Conservation (phyloP, 768 basidiomycete genomes). For the Flagelloscypha sp. region DNA sequence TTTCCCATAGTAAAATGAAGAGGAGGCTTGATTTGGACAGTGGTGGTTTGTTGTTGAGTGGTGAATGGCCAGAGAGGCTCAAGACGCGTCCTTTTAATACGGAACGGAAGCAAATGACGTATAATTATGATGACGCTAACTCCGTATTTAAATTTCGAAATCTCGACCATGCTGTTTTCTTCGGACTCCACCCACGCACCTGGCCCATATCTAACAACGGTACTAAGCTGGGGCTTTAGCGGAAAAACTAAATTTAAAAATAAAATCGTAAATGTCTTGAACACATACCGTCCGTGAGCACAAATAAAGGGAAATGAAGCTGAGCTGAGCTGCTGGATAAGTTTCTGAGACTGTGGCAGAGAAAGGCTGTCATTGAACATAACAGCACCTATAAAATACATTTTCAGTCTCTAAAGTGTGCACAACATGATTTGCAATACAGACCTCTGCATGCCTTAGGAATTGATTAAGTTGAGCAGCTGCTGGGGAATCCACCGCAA, state of each 20-base stretch:
- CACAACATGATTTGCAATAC: conserved; percentile 14
- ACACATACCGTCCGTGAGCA: conserved; percentile 78
- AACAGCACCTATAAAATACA: conserved; percentile 63
- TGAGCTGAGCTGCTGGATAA: conserved; percentile 58
- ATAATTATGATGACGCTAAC: too few species aligned
- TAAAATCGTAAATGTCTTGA: not conserved
- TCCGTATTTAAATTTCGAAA: too few species aligned
- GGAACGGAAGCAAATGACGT: too few species aligned
- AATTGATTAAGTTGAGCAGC: conserved; percentile 81
- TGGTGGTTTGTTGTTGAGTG: too few species aligned
- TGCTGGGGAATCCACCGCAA: conserved; percentile 77
- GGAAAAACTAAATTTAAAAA: conserved; percentile 4
- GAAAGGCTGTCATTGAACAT: conserved; percentile 90
- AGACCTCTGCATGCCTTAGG: conserved; percentile 92
- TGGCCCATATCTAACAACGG: conserved; percentile 31
- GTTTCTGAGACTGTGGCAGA: conserved; percentile 54
- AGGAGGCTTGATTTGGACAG: conserved; percentile 4
- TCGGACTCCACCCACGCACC: conserved; percentile 10
- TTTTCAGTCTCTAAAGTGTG: conserved; percentile 5
- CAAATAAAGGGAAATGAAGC: conserved; percentile 90
- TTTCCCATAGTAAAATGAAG: conserved; percentile 24
- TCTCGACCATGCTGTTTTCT: too few species aligned
- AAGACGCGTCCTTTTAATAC: too few species aligned
- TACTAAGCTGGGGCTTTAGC: conserved; percentile 45
- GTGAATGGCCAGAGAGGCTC: too few species aligned